These are phyloP conservation scores for Ogataea angusta DNA, from an alignment of 805 yeast genomes.

Conservation along the genomic window DNA sequence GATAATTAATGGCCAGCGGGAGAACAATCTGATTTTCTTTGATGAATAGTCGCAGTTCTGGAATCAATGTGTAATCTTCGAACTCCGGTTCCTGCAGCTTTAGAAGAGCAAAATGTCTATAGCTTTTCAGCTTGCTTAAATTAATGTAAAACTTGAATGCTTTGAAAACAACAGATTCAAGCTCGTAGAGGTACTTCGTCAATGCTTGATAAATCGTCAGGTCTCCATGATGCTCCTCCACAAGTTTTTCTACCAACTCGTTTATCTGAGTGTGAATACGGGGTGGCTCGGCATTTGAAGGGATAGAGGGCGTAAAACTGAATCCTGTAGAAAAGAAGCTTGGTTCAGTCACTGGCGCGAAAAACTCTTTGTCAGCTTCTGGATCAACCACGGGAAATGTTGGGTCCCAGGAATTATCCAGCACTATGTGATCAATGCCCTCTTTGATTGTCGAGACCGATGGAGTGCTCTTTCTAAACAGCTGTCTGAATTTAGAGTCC, in stretches of 20 bases:
- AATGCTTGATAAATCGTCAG: constrained; percentile 24
- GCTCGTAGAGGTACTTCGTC: constrained; percentile 23
- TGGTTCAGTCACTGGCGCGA: constrained; percentile 14
- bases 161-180: constrained; percentile 21
- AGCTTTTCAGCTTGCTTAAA: constrained; percentile 20
- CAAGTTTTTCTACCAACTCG: constrained; percentile 13
- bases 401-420: constrained; percentile 13
- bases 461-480: constrained; percentile 18
- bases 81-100: constrained; percentile 25
- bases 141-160: constrained; percentile 24
- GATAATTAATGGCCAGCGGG: constrained; percentile 28
- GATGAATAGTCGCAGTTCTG: constrained; percentile 25
- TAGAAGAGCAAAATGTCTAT: constrained; percentile 17
- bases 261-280: constrained; percentile 23
- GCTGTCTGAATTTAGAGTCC: constrained; percentile 18
- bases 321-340: constrained; percentile 28
- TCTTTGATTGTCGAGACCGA: constrained; percentile 4
- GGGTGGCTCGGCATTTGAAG: constrained; percentile 12
- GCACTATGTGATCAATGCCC: not conserved
- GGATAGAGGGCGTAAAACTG: constrained; percentile 7
- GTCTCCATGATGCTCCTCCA: constrained; percentile 31
- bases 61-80: constrained; percentile 10
- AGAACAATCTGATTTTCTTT: constrained; percentile 25
- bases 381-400: constrained; percentile 16
- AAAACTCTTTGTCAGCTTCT: constrained; percentile 9